Base-by-base conservation (phyloP, 2,329 filamentous ascomycete genomes). In the Dryadomyces quercus-mongolicae region DNA sequence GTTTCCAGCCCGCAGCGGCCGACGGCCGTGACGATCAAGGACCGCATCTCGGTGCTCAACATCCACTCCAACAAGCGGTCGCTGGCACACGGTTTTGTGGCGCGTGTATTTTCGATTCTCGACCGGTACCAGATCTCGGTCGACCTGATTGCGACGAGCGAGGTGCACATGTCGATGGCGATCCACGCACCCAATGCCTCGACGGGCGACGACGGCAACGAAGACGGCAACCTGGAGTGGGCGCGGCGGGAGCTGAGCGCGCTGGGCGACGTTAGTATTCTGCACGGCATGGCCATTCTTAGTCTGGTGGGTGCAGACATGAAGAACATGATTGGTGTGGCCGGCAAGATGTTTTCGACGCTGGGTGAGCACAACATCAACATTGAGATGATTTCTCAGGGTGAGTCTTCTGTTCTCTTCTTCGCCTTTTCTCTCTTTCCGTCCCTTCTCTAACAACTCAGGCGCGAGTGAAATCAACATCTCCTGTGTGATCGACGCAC, bases 381-480 rank as follows among this genome's bases (percentile, higher is more conserved):
- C 67, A 89, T 98, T 62, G 93, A 98, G 72, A 98, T 98, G 93
- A 98, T 98, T 61, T 95, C 89, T 22, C 93, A 98, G 73, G 93
- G 93, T 92, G 76, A 64, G 75, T 64, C 36, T 22, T 38, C 13
- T 5, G 16, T 2, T 12, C 10, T 18, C 18, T 36, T 42, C n/a
- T 49, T 43, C 15, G 5, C 20, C 36, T 6, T 44, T n/a, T 49
- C 22, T 15, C 6, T 40, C 3, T 50, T 54, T 34, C 8, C 5
- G 93, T 92, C 76, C 43, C 5, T 49, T 22, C 16, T 36, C 34
- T 47, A 36, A 46, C 20, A 5, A 34, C 2, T 1, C 61, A 95
- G 90, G 91, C 63, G 93, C 93, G 25, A 96, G 91, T 67, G 93
- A 98, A 74, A 98, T 98, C 71, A 98, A 97, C 69, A 98, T 98